A percentile compares a stretch with the other conserved stretches of the same genome.
Conservation (phyloP, 176 grass and related monocot species). For the Carex kokanica region DNA sequence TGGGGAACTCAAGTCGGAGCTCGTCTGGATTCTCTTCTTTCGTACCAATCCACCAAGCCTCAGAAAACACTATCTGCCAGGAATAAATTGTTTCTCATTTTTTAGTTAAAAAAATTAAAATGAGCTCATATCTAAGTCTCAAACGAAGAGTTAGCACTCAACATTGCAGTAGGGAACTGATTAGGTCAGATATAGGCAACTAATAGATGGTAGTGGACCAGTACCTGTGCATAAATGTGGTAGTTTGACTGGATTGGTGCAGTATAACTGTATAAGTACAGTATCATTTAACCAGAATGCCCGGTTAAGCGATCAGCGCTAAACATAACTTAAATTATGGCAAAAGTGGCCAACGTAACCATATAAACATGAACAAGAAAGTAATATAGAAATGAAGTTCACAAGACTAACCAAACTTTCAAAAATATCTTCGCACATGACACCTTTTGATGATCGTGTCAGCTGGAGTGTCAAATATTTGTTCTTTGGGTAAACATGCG, state of each 20-base stretch:
- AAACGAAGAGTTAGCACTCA: neutral
- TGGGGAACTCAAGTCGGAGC: conserved; percentile 60
- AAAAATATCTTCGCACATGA: conserved; percentile 83
- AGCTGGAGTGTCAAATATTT: conserved; percentile 96
- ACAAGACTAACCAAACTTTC: conserved; percentile 67
- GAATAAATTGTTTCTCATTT: neutral
- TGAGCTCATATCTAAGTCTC: neutral
- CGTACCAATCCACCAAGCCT: conserved; percentile 80
- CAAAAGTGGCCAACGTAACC: neutral
- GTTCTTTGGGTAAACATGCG: conserved; percentile 96
- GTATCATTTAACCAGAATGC: neutral
- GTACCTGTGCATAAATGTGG: neutral
- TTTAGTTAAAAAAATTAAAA: neutral
- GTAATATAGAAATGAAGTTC: neutral
- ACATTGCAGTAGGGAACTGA: neutral
- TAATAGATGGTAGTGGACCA: neutral
- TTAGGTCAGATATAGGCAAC: neutral
- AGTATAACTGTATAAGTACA: neutral
- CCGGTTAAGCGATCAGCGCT: neutral
- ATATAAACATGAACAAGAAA: neutral
- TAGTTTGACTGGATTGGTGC: neutral
- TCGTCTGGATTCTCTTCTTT: conserved; percentile 88
- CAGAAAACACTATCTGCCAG: conserved; percentile 87
- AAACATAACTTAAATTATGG: neutral
- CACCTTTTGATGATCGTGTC: conserved; percentile 68